Evolutionary conservation across 2,329 filamentous ascomycete species (phyloP).

Genomic region (Ophiostoma quercus): DNA sequence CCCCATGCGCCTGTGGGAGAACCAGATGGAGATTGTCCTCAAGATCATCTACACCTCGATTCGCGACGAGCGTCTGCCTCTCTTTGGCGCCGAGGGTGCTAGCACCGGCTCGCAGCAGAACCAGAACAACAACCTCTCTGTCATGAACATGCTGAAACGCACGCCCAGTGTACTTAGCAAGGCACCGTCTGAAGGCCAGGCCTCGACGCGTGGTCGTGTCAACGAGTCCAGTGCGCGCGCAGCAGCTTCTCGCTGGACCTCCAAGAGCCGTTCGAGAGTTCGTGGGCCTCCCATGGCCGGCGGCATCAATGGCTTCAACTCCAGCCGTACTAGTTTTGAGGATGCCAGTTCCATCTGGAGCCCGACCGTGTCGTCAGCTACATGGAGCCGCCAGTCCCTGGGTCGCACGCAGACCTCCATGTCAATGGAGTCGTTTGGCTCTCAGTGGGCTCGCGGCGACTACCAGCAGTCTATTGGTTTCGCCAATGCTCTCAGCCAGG

Average conservation of each 20-base stretch:
- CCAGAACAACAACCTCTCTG: slow-evolving; percentile 63
- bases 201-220: slow-evolving; percentile 64
- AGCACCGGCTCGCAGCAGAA: slow-evolving; percentile 36
- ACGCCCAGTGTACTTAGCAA: slow-evolving; percentile 90
- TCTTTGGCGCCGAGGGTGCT: slow-evolving; percentile 63
- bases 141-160: slow-evolving; percentile 72
- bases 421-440: slow-evolving; percentile 86
- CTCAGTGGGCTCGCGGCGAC: slow-evolving; percentile 59
- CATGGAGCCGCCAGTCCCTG: slow-evolving; percentile 90
- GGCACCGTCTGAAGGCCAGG: slow-evolving; percentile 74
- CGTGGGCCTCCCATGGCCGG: slow-evolving; percentile 44
- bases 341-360: slow-evolving; percentile 89
- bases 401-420: slow-evolving; percentile 86
- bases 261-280: slow-evolving; percentile 72
- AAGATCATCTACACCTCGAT: slow-evolving; percentile 92
- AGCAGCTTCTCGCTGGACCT: slow-evolving; percentile 66
- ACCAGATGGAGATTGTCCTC: slow-evolving; percentile 81
- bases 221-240: slow-evolving; percentile 49
- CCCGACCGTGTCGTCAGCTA: slow-evolving; percentile 76
- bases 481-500: slow-evolving; percentile 91
- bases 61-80: slow-evolving; percentile 74
- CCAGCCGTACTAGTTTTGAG: slow-evolving; percentile 89
- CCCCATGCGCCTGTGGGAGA: slow-evolving; percentile 73
- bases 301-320: slow-evolving; percentile 65
- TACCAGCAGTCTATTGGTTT: slow-evolving; percentile 97